Conservation (phyloP, 495 filamentous ascomycete genomes). For the Hyaloscypha hepaticicola region DNA sequence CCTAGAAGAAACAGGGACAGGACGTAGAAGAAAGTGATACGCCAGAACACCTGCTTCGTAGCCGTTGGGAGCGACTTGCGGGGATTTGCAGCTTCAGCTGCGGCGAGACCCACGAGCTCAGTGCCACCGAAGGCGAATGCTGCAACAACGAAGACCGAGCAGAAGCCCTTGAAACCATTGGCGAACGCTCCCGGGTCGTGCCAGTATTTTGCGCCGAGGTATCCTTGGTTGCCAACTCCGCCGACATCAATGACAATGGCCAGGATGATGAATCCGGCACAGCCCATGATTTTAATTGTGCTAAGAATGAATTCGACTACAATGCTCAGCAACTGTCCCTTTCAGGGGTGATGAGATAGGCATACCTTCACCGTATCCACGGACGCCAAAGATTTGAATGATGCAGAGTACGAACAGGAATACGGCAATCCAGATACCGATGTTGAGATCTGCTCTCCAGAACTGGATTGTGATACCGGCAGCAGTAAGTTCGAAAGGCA, state of each 20-base stretch:
- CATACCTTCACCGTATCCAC: slow-evolving; percentile 71
- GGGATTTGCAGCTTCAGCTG: slow-evolving; percentile 80
- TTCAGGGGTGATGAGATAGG: neutral
- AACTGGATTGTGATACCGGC: slow-evolving; percentile 56
- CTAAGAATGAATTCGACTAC: slow-evolving; percentile 25
- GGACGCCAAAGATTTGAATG: slow-evolving; percentile 70
- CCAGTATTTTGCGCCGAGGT: slow-evolving; percentile 52
- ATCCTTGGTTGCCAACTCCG: slow-evolving; percentile 47
- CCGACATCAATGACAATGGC: slow-evolving; percentile 45
- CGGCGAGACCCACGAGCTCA: slow-evolving; percentile 73
- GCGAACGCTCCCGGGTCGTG: slow-evolving; percentile 59
- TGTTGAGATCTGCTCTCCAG: slow-evolving; percentile 56
- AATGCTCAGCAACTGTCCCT: neutral
- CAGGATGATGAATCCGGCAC: slow-evolving; percentile 52
- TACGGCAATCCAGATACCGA: slow-evolving; percentile 64
- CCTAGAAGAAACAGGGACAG: slow-evolving; percentile 61
- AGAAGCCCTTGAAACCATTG: slow-evolving; percentile 69
- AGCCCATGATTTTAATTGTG: slow-evolving; percentile 43
- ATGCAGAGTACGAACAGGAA: slow-evolving; percentile 54
- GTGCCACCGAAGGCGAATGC: slow-evolving; percentile 68
- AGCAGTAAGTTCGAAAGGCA: slow-evolving; percentile 54
- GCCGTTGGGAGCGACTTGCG: slow-evolving; percentile 75
- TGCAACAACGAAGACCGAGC: slow-evolving; percentile 63
- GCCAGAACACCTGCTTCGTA: slow-evolving; percentile 80
- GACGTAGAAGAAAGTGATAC: slow-evolving; percentile 83